Conservation (phyloP, 2,329 filamentous ascomycete species). For the Corynespora cassiicola region DNA sequence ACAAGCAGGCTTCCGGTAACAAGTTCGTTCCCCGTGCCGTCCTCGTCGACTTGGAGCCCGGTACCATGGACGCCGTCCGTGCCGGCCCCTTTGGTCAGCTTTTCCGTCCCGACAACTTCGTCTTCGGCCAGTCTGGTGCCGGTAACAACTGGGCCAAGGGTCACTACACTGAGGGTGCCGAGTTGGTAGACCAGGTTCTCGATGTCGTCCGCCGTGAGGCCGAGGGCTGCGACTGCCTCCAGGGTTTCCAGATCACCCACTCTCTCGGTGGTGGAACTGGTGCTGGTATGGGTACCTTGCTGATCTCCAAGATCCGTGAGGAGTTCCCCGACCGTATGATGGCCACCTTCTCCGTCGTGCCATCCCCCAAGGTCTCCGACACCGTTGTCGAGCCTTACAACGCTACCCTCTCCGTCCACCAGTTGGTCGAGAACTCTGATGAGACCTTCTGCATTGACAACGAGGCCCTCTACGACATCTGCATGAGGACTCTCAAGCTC, state of each 20-base stretch:
- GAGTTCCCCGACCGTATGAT: conserved; percentile 99
- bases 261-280: conserved; percentile 99
- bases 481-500: conserved; percentile 99
- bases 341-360: conserved; percentile 99
- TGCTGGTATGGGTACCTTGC: conserved; percentile 99
- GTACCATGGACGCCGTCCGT: conserved; percentile 99
- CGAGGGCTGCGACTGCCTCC: conserved; percentile 98
- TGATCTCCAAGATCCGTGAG: conserved; percentile 99
- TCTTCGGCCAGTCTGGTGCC: conserved; percentile 98
- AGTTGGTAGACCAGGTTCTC: conserved; percentile 97
- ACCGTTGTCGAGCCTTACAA: conserved; percentile 99
- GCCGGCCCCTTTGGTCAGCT: conserved; percentile 98
- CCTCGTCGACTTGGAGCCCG: conserved; percentile 98
- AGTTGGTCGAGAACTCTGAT: conserved; percentile 99
- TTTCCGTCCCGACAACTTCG: conserved; percentile 99
- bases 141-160: conserved; percentile 99
- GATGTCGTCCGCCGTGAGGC: conserved; percentile 99
- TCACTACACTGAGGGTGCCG: conserved; percentile 99
- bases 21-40: conserved; percentile 99
- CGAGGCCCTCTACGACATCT: conserved; percentile 99
- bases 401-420: conserved; percentile 97
- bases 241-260: conserved; percentile 99
- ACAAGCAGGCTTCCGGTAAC: conserved; percentile 82
- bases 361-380: conserved; percentile 99
- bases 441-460: conserved; percentile 99